These are phyloP conservation scores for Eucalyptus sp. DNA, from an alignment of 345 rosid genomes.

Conservation along the genomic window DNA sequence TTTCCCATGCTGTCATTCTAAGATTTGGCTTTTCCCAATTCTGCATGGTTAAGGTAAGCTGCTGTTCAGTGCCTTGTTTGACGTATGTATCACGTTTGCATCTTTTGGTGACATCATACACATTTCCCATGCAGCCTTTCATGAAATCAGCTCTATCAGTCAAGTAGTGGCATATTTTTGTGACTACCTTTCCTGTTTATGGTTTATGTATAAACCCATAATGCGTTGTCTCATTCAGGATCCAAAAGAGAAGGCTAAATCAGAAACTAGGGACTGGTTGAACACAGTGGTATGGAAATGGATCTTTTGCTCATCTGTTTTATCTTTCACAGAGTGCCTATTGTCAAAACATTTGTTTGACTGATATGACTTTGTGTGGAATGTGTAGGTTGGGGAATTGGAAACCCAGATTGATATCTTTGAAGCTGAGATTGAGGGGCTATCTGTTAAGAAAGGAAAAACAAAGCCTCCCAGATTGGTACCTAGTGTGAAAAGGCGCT, in stretches of 20 bases:
- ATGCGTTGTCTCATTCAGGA: conserved; percentile 32
- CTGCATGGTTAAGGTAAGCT: not conserved
- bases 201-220: not conserved
- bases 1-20: not conserved
- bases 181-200: not conserved
- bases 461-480: conserved; percentile 96
- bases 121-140: not conserved
- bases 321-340: not conserved
- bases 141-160: not conserved
- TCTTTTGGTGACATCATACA: not conserved
- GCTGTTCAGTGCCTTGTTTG: not conserved
- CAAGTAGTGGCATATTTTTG: not conserved
- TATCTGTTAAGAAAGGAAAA: conserved; percentile 98
- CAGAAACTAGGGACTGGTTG: conserved; percentile 98
- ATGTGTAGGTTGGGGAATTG: conserved; percentile 75
- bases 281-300: conserved; percentile 71
- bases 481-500: not conserved
- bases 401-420: conserved; percentile 94
- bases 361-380: not conserved
- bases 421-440: conserved; percentile 97
- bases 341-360: not conserved
- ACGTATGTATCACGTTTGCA: not conserved
- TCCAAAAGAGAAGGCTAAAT: conserved; percentile 98
- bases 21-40: not conserved
- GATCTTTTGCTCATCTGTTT: not conserved